A percentile compares a stretch with the other conserved stretches of the same genome.
These are phyloP conservation scores for Colletotrichum echinochloae DNA, from an alignment of 2,329 filamentous ascomycete species.

Conservation along the genomic window DNA sequence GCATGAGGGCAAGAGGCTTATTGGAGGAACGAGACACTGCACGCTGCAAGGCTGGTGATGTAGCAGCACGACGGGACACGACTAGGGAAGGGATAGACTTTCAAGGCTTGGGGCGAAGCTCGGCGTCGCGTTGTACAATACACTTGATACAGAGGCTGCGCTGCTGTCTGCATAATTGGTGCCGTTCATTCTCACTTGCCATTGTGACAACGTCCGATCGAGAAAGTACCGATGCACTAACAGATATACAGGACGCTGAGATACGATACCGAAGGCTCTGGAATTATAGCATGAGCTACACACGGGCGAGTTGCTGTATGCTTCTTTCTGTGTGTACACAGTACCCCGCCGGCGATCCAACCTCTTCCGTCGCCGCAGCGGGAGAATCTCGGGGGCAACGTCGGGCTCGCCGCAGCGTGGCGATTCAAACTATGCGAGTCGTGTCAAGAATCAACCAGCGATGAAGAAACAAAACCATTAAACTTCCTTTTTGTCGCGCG, in stretches of 20 bases:
- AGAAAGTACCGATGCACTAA: neutral
- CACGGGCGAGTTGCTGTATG: neutral
- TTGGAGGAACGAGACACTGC: constrained; percentile 8
- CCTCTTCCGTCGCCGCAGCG: neutral
- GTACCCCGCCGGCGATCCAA: neutral
- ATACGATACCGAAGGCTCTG: neutral
- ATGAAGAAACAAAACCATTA: too few relatives aligned
- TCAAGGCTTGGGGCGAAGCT: constrained; percentile 28
- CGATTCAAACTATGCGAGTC: neutral
- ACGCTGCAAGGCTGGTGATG: constrained; percentile 30
- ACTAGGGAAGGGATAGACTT: constrained; percentile 33
- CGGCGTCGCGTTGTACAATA: constrained; percentile 41
- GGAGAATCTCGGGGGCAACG: neutral
- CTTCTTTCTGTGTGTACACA: neutral
- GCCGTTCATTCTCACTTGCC: neutral
- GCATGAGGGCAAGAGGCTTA: neutral
- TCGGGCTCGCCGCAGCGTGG: neutral
- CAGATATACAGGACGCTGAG: neutral
- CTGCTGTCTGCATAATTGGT: neutral
- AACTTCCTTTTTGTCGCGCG: too few relatives aligned
- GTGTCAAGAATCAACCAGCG: too few relatives aligned
- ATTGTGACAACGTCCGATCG: neutral
- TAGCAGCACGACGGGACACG: constrained; percentile 17
- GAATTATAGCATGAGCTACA: neutral
- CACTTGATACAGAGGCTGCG: constrained; percentile 30